Conservation (phyloP, 495 filamentous ascomycete genomes). For the Hypoxylon rickii region DNA sequence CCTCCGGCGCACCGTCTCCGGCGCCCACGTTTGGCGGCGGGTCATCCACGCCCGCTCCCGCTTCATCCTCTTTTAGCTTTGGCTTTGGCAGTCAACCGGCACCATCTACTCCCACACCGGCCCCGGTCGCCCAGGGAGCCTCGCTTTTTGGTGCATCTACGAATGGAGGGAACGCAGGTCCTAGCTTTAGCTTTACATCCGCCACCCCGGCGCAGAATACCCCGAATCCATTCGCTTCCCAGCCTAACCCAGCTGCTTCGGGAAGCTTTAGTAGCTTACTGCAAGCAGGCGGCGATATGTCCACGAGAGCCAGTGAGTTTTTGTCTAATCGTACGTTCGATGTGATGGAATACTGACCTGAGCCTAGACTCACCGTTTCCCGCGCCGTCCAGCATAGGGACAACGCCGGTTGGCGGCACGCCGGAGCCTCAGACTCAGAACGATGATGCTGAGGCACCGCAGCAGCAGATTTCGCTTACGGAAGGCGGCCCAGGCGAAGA, state of each 20-base stretch:
- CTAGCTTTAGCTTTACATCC: constrained; percentile 35
- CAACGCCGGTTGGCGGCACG: constrained; percentile 64
- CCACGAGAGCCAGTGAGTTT: constrained; percentile 51
- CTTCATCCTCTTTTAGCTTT: constrained; percentile 41
- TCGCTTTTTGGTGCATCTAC: constrained; percentile 23
- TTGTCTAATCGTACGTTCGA: not conserved
- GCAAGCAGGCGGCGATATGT: constrained; percentile 44
- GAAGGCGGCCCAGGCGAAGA: constrained; percentile 70
- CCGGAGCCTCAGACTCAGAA: constrained; percentile 60
- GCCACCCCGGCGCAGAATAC: constrained; percentile 24
- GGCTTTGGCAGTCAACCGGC: constrained; percentile 37
- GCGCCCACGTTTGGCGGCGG: constrained; percentile 29
- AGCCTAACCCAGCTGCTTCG: constrained; percentile 15
- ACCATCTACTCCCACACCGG: constrained; percentile 33
- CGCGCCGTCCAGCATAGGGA: constrained; percentile 57
- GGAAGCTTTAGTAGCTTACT: constrained; percentile 28
- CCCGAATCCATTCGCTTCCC: constrained; percentile 24
- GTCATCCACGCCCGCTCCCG: constrained; percentile 37
- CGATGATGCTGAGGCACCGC: constrained; percentile 54
- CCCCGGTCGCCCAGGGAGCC: constrained; percentile 26
- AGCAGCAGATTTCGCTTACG: constrained; percentile 67
- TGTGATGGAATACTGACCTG: constrained; percentile 22
- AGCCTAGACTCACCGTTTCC: constrained; percentile 53
- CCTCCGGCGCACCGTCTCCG: constrained; percentile 19
- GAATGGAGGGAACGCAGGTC: constrained; percentile 23